Evolutionary conservation across 371 early-diverging fungal genomes (phyloP).

Genomic region (Nematocida major): DNA sequence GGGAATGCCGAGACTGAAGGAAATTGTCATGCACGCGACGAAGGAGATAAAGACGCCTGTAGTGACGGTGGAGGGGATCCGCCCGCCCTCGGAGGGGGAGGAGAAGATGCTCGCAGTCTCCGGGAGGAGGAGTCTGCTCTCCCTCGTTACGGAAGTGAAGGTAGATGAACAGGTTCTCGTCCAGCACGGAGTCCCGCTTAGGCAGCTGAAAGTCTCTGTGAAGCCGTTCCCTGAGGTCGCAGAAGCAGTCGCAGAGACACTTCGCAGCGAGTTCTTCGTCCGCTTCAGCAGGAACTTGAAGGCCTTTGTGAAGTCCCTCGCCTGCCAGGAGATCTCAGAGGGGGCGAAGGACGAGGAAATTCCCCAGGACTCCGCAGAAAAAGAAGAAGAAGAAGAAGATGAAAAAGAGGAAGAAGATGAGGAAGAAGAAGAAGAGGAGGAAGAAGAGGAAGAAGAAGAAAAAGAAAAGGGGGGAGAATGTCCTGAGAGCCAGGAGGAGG

Average conservation of each 20-base stretch:
- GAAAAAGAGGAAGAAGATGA: conserved; percentile 56
- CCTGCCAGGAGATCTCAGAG: conserved; percentile 21
- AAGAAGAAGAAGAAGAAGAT: conserved; percentile 63
- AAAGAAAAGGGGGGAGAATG: too few relatives aligned
- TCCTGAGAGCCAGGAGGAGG: background rate
- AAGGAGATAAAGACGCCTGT: conserved; percentile 81
- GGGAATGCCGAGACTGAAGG: conserved; percentile 97
- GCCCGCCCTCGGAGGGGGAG: conserved; percentile 9
- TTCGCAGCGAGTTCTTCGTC: conserved; percentile 54
- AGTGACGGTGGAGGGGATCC: conserved; percentile 75
- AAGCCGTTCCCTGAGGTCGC: conserved; percentile 10
- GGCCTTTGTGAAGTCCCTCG: conserved; percentile 17
- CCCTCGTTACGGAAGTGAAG: background rate
- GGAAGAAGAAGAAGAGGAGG: conserved; percentile 22
- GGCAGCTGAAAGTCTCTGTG: conserved; percentile 46
- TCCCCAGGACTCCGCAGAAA: conserved; percentile 28
- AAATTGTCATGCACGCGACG: conserved; percentile 98
- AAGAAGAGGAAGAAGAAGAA: background rate
- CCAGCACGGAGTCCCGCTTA: background rate
- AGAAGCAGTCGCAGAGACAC: background rate
- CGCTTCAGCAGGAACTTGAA: conserved; percentile 53
- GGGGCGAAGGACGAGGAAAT: background rate
- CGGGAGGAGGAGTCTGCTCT: background rate
- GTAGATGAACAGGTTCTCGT: conserved; percentile 50
- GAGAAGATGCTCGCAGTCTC: background rate